phyloP scores from a whole-genome alignment of 768 basidiomycete species.

The Russula foetens region DNA sequence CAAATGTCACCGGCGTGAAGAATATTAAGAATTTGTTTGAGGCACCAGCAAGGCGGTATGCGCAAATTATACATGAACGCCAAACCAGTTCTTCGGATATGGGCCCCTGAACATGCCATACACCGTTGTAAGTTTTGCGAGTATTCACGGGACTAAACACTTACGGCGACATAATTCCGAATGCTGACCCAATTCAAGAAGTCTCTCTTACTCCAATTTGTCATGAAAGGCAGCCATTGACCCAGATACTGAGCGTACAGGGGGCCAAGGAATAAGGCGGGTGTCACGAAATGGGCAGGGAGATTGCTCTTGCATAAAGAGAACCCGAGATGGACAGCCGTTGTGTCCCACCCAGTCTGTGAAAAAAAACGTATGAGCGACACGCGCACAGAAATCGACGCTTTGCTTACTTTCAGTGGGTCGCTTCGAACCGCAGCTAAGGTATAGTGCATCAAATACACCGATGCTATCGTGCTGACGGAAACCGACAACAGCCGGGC shows the following conservation, averaged over 20 bases:
- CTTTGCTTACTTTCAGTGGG: conserved; percentile 17
- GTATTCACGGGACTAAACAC: conserved; percentile 18
- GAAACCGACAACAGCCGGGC: conserved; percentile 65
- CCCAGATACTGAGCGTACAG: conserved; percentile 49
- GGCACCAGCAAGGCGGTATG: conserved; percentile 59
- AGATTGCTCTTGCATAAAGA: conserved; percentile 21
- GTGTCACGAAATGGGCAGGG: conserved; percentile 56
- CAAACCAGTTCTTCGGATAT: conserved; percentile 92
- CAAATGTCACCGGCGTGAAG: conserved; percentile 79
- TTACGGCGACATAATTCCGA: conserved; percentile 58
- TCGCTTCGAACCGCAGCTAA: conserved; percentile 27
- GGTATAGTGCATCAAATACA: conserved; percentile 41
- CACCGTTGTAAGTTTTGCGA: background rate
- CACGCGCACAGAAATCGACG: background rate
- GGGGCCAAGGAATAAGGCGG: conserved; percentile 71
- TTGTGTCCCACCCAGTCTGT: conserved; percentile 21
- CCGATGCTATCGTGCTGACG: conserved; percentile 51
- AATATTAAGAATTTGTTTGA: conserved; percentile 59
- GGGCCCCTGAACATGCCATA: conserved; percentile 53
- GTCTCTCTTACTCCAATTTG: conserved; percentile 36
- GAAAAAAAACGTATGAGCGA: background rate
- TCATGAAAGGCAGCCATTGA: conserved; percentile 47
- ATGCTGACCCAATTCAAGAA: conserved; percentile 47
- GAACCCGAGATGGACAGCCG: conserved; percentile 19
- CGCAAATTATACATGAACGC: conserved; percentile 71